Evolutionary conservation across 2,329 filamentous ascomycete genomes (phyloP).

Genomic region (Aspergillus puulaauensis): DNA sequence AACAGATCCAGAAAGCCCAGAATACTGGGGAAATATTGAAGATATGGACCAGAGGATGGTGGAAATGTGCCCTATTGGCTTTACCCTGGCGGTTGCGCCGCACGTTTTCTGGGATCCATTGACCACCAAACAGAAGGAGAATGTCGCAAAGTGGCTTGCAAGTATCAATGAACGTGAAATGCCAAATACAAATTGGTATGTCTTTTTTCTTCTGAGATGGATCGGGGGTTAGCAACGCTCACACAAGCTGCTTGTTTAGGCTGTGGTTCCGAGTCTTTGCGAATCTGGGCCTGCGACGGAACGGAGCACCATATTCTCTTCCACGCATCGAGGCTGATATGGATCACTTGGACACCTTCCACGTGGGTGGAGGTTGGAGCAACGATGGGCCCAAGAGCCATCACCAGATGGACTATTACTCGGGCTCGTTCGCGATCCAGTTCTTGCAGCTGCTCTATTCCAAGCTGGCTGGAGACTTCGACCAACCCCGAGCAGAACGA

Average conservation of each 20-base stretch:
- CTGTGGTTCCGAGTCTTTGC: conserved; percentile 85
- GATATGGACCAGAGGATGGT: conserved; percentile 83
- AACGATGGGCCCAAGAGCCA: conserved; percentile 78
- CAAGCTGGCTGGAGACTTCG: conserved; percentile 65
- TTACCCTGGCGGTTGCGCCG: conserved; percentile 67
- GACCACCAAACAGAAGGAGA: conserved; percentile 60
- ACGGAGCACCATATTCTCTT: conserved; percentile 69
- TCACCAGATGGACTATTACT: conserved; percentile 85
- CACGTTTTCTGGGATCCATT: conserved; percentile 66
- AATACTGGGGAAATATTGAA: conserved; percentile 75
- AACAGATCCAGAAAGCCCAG: conserved; percentile 66
- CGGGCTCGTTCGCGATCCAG: conserved; percentile 78
- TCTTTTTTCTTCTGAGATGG: conserved; percentile 4
- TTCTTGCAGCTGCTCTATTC: conserved; percentile 76
- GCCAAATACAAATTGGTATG: conserved; percentile 63
- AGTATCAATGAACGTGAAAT: conserved; percentile 77
- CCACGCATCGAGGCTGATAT: conserved; percentile 72
- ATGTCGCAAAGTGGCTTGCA: conserved; percentile 71
- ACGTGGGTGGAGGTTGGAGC: conserved; percentile 78
- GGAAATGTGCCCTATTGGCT: conserved; percentile 78
- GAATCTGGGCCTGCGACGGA: conserved; percentile 74
- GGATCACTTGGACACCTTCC: conserved; percentile 75
- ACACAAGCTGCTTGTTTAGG: conserved; percentile 39
- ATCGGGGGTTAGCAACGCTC: neutral
- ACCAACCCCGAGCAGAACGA: conserved; percentile 64